phyloP scores from a whole-genome alignment of 2,329 filamentous ascomycete genomes.

The Biscogniauxia marginata region DNA sequence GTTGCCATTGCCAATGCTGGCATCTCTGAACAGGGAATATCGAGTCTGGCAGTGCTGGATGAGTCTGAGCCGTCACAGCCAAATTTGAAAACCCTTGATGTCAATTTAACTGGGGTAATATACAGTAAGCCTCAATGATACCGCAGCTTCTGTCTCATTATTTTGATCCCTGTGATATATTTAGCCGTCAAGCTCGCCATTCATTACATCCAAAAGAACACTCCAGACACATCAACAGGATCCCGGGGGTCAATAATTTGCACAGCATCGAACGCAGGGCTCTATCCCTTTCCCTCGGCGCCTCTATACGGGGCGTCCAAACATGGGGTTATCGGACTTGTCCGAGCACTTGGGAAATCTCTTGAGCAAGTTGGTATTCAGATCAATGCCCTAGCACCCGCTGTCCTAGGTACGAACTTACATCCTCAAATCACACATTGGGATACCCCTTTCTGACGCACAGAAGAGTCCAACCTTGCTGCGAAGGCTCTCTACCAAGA shows the following conservation, averaged over 20 bases:
- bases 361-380: conserved; percentile 43
- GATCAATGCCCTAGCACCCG: conserved; percentile 51
- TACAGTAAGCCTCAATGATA: conserved; percentile 41
- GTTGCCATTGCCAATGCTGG: conserved; percentile 51
- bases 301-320: conserved; percentile 51
- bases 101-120: conserved; percentile 40
- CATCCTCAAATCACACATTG: background rate
- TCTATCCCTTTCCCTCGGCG: conserved; percentile 51
- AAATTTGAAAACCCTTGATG: conserved; percentile 25
- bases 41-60: conserved; percentile 25
- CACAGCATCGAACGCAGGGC: conserved; percentile 52
- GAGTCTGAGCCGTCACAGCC: conserved; percentile 28
- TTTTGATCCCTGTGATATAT: background rate
- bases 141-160: background rate
- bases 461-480: conserved; percentile 45
- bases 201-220: conserved; percentile 50
- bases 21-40: conserved; percentile 41
- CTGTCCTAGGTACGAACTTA: conserved; percentile 47
- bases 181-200: conserved; percentile 48
- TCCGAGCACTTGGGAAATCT: conserved; percentile 43
- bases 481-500: conserved; percentile 42
- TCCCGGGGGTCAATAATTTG: conserved; percentile 49
- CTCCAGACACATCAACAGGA: conserved; percentile 20
- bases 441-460: background rate
- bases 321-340: conserved; percentile 47